Evolutionary conservation across 805 yeast genomes (phyloP).

Genomic region (Candida andamanensis): DNA sequence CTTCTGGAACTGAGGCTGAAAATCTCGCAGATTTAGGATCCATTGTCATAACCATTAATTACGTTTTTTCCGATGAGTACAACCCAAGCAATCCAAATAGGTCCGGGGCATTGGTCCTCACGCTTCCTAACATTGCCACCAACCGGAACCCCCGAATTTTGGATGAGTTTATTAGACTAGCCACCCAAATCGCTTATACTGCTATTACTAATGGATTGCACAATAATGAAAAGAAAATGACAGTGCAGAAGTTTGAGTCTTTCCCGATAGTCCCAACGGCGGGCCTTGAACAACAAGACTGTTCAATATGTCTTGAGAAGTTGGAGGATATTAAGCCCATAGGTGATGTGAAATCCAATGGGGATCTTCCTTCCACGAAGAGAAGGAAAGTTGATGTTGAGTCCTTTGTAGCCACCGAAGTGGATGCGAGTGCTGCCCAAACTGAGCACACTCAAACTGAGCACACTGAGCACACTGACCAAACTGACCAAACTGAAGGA

Average conservation of each 20-base stretch:
- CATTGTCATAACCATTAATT: slow-evolving; percentile 40
- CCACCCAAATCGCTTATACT: slow-evolving; percentile 65
- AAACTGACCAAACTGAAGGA: background rate
- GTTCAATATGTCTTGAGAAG: slow-evolving; percentile 63
- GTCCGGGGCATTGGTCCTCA: slow-evolving; percentile 56
- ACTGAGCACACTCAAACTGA: too few relatives aligned
- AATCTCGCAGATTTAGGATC: slow-evolving; percentile 22
- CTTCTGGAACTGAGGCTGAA: background rate
- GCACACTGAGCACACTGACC: slow-evolving; percentile 6
- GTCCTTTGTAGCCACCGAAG: background rate
- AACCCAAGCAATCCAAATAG: slow-evolving; percentile 35
- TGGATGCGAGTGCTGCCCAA: too few relatives aligned
- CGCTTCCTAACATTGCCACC: slow-evolving; percentile 61
- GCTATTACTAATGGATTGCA: slow-evolving; percentile 48
- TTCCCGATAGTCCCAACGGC: slow-evolving; percentile 30
- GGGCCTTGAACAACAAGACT: slow-evolving; percentile 31
- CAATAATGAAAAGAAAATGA: slow-evolving; percentile 47
- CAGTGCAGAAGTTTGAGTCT: slow-evolving; percentile 47
- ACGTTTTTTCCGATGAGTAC: slow-evolving; percentile 37
- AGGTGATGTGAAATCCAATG: too few relatives aligned
- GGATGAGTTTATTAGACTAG: slow-evolving; percentile 57
- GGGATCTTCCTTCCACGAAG: too few relatives aligned
- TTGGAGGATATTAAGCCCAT: too few relatives aligned
- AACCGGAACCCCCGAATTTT: slow-evolving; percentile 57
- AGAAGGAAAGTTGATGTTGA: too few relatives aligned